phyloP scores from a whole-genome alignment of 257 asterid species.

The Datura wrightii region DNA sequence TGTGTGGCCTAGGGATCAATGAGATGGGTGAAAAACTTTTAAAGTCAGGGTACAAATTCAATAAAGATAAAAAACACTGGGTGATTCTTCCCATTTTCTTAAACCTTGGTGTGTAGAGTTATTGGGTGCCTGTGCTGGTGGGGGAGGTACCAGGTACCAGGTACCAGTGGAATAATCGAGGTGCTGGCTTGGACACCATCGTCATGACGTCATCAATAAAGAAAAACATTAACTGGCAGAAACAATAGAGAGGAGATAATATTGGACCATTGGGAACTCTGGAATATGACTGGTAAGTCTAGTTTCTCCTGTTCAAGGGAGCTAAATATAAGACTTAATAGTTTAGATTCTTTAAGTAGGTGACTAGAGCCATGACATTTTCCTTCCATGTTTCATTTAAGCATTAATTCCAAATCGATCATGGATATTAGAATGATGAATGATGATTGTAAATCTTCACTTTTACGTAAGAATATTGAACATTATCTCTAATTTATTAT shows the following conservation, averaged over 20 bases:
- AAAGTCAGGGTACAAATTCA: neutral
- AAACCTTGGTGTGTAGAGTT: neutral
- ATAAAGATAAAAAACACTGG: neutral
- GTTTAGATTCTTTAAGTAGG: slow-evolving; percentile 1
- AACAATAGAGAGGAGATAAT: neutral
- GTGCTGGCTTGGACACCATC: neutral
- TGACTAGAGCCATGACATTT: neutral
- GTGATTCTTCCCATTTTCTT: neutral
- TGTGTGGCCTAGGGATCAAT: neutral
- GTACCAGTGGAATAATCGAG: neutral
- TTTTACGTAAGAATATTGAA: neutral
- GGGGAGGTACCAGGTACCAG: neutral
- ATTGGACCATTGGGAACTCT: neutral
- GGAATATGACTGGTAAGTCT: slow-evolving; percentile 10
- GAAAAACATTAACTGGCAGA: slow-evolving; percentile 7
- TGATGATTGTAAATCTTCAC: neutral
- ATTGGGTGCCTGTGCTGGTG: neutral
- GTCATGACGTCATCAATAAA: neutral
- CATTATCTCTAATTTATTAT: neutral
- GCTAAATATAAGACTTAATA: neutral
- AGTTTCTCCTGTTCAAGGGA: neutral
- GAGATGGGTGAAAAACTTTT: neutral
- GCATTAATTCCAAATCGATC: neutral
- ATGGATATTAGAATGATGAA: neutral
- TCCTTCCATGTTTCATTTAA: neutral